Evolutionary conservation across 768 basidiomycete genomes (phyloP), one percentile per base, ranked within the genome.

Genomic region (Lactarius indigo): DNA sequence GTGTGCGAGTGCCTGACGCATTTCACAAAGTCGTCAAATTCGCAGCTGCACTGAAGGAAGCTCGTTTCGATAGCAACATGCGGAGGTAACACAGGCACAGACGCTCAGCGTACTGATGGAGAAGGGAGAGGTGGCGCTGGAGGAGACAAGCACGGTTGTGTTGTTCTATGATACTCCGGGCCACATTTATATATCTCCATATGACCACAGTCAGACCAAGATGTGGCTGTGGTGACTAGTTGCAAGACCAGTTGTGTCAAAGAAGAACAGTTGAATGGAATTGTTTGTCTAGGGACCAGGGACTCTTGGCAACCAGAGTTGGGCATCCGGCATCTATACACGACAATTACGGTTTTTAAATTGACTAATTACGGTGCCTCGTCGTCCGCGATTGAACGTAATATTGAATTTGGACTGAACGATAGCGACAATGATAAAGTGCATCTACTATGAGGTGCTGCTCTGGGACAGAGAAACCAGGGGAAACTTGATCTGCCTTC

Each of bases 21-120:
- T 26, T 68, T 26, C 58, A 28, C 33, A 12, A 57, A n/a, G 28
- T 62, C 28, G 30, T 63, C 28, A 39, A 62, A 12, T 61, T 66
- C n/a, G 47, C 39, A 41, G 61, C 58, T 9, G 30, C 41, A 39
- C 50, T 60, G 47, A 18, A 39, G 30, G 39, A 31, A 30, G 41
- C 39, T 68, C 31, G 33, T 64, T 5, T 56, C 44, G 52, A 59
- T 68, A 18, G n/a, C 62, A 58, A 17, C 66, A 18, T 59, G 52
- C 26, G 4, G 41, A 44, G 28, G 17, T 41, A 0, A 9, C 56
- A 52, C 50, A 17, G 2, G 58, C 41, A 41, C 66, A 63, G 57
- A 67, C 39, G 33, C 52, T 64, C 13, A 52, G 31, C 15, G 66
- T 67, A 26, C 61, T 62, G 13, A 58, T 68, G 10, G 66, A 63